Evolutionary conservation across 352 stramenopile genomes (phyloP).

Genomic region (Pythium aquatile): DNA sequence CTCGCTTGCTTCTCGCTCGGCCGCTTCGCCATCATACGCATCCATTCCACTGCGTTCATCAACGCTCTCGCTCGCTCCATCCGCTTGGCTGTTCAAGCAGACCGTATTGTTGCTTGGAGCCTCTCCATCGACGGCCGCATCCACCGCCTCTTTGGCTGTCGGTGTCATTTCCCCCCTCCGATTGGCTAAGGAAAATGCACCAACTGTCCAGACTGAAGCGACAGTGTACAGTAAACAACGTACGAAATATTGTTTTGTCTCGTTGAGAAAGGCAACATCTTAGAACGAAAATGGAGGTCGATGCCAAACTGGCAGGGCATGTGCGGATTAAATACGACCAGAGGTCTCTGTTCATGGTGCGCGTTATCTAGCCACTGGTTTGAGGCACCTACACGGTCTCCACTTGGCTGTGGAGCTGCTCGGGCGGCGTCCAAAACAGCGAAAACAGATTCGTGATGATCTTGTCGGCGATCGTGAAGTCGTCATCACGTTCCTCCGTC

Average conservation of each 20-base stretch:
- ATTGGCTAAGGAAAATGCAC: conserved; percentile 1
- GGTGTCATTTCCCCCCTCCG: neutral
- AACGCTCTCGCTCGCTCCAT: neutral
- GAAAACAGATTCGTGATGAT: conserved; percentile 88
- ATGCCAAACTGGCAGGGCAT: neutral
- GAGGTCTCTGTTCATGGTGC: neutral
- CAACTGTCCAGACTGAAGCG: neutral
- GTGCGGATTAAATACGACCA: neutral
- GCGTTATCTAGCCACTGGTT: too few relatives aligned
- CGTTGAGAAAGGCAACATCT: neutral
- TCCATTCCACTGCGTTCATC: neutral
- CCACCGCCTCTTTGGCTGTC: neutral
- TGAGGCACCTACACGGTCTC: conserved; percentile 22
- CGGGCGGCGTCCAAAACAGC: conserved; percentile 65
- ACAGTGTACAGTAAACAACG: conserved; percentile 8
- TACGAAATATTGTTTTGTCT: conserved; percentile 23
- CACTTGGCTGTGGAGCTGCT: conserved; percentile 22
- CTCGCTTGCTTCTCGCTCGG: neutral
- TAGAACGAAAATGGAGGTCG: neutral
- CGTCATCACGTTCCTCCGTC: conserved; percentile 28
- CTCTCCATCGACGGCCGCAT: neutral
- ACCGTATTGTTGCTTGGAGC: neutral
- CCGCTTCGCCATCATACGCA: neutral
- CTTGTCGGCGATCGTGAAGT: conserved; percentile 65
- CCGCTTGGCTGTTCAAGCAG: neutral